Percentiles rank a stretch among this genome's conserved stretches.
phyloP scores from a whole-genome alignment of 2,329 filamentous ascomycete genomes.

The Torrubiellomyces zombiae region DNA sequence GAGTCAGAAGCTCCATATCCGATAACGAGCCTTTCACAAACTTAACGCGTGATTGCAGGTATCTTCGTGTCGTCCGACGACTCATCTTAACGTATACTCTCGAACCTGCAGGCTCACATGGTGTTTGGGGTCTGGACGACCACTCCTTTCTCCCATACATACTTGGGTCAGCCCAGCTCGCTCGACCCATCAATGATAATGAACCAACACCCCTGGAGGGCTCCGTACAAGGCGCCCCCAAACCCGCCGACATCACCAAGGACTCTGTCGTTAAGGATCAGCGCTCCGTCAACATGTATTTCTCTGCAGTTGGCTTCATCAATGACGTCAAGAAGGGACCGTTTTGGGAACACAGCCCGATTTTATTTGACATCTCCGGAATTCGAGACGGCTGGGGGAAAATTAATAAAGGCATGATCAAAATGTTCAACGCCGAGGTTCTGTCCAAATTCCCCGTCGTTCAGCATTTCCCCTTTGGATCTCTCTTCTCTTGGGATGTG shows the following conservation, averaged over 20 bases:
- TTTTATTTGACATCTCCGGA: slow-evolving; percentile 85
- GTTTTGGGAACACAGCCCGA: slow-evolving; percentile 94
- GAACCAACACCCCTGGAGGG: slow-evolving; percentile 60
- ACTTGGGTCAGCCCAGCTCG: slow-evolving; percentile 82
- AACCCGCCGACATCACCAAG: slow-evolving; percentile 53
- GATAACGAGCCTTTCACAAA: neutral
- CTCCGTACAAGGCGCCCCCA: slow-evolving; percentile 54
- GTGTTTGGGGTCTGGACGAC: slow-evolving; percentile 97
- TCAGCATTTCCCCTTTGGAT: slow-evolving; percentile 83
- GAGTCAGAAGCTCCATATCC: slow-evolving; percentile 6
- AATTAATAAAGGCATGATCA: slow-evolving; percentile 98
- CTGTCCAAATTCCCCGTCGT: slow-evolving; percentile 94
- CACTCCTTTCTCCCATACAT: slow-evolving; percentile 91
- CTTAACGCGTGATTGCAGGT: slow-evolving; percentile 29
- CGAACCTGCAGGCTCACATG: slow-evolving; percentile 89
- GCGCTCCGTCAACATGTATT: slow-evolving; percentile 67
- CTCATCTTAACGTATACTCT: slow-evolving; percentile 84
- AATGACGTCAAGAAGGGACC: slow-evolving; percentile 92
- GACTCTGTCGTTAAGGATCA: slow-evolving; percentile 46
- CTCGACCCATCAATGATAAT: slow-evolving; percentile 50
- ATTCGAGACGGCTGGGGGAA: slow-evolving; percentile 92
- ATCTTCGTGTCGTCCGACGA: slow-evolving; percentile 62
- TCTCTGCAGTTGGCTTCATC: slow-evolving; percentile 90
- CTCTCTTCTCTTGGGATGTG: slow-evolving; percentile 59
- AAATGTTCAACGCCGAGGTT: slow-evolving; percentile 97